phyloP scores from a whole-genome alignment of 106 monocot genomes.

The Xerophyta viscosa region DNA sequence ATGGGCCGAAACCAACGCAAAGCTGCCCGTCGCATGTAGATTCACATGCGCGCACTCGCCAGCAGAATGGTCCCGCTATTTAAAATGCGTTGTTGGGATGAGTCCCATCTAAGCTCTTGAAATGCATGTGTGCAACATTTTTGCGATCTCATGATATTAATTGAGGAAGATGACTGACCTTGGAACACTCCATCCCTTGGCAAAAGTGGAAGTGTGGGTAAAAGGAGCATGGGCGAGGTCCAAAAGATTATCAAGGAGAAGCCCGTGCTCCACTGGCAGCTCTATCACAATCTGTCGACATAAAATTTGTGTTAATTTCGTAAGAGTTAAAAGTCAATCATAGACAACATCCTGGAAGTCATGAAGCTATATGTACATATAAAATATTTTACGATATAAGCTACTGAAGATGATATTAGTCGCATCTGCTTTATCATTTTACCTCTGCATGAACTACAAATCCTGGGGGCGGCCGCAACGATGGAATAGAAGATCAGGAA shows the following conservation, averaged over 20 bases:
- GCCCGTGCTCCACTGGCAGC: slow-evolving; percentile 93
- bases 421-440: slow-evolving; percentile 2
- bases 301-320: background rate
- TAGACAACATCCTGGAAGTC: too few species aligned
- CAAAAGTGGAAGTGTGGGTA: slow-evolving; percentile 97
- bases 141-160: too few species aligned
- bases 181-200: slow-evolving; percentile 98
- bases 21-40: too few species aligned
- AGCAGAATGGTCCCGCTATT: too few species aligned
- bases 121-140: too few species aligned
- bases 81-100: too few species aligned
- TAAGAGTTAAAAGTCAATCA: too few species aligned
- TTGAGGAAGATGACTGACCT: slow-evolving; percentile 31
- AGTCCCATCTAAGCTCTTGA: too few species aligned
- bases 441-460: slow-evolving; percentile 95
- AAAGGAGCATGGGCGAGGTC: slow-evolving; percentile 99
- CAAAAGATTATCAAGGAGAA: slow-evolving; percentile 95
- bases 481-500: slow-evolving; percentile 53
- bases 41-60: too few species aligned
- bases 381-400: background rate
- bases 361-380: too few species aligned
- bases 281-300: slow-evolving; percentile 87
- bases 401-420: background rate
- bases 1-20: too few species aligned
- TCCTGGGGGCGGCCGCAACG: slow-evolving; percentile 72